These are phyloP conservation scores for Penicillium freii DNA, from an alignment of 2,329 filamentous ascomycete species.

Conservation along the genomic window DNA sequence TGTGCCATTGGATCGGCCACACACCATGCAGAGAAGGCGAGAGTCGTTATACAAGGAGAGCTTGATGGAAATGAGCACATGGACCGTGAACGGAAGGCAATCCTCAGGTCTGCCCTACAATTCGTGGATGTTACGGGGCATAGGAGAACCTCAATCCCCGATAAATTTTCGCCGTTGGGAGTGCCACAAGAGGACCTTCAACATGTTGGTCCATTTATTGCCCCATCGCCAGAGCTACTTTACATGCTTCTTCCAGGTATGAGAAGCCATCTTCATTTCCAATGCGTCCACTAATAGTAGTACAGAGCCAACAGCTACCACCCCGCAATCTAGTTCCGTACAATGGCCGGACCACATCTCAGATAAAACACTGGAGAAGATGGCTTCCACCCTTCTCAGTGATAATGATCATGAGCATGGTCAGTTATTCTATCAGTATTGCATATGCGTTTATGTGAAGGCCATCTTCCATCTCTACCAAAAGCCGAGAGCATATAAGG, in stretches of 20 bases:
- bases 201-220: constrained; percentile 4
- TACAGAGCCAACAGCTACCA: constrained; percentile 10
- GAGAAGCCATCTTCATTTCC: neutral
- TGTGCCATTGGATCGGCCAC: constrained; percentile 15
- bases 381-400: constrained; percentile 19
- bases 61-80: constrained; percentile 19
- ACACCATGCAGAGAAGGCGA: constrained; percentile 28
- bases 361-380: constrained; percentile 19
- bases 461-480: constrained; percentile 20
- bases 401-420: constrained; percentile 7
- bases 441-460: constrained; percentile 26
- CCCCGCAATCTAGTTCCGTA: neutral
- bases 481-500: constrained; percentile 14
- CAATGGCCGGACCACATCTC: constrained; percentile 32
- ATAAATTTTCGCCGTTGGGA: constrained; percentile 2
- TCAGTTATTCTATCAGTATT: constrained; percentile 26
- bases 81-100: constrained; percentile 19
- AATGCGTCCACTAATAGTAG: neutral
- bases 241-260: constrained; percentile 27
- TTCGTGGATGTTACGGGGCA: constrained; percentile 21
- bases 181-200: neutral
- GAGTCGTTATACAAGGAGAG: constrained; percentile 24
- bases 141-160: neutral
- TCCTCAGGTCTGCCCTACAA: constrained; percentile 23
- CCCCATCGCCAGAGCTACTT: constrained; percentile 24